Conservation (phyloP, 345 rosid species). For the Citrus unshiu region DNA sequence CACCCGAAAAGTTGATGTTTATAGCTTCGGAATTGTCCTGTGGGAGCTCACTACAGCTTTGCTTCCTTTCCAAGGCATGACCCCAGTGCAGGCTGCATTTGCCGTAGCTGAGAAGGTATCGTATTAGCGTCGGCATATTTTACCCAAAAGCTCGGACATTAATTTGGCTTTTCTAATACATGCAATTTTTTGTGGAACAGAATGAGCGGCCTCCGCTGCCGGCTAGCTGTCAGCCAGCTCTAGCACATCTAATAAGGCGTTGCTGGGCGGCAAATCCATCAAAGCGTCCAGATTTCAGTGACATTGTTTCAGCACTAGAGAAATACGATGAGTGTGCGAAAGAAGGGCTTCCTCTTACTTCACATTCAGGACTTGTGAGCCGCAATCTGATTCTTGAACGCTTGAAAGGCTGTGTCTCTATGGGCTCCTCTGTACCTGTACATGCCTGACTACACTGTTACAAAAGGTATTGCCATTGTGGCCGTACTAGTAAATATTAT, state of each 20-base stretch:
- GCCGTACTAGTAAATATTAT: not conserved
- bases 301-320: constrained; percentile 77
- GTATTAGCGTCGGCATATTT: not conserved
- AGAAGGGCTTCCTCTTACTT: constrained; percentile 85
- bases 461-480: not conserved
- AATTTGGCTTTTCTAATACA: not conserved
- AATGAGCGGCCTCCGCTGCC: constrained; percentile 92
- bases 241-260: constrained; percentile 84
- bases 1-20: constrained; percentile 92
- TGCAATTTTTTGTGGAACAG: constrained; percentile 29
- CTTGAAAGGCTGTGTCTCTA: constrained; percentile 68
- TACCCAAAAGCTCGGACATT: not conserved
- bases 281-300: constrained; percentile 83
- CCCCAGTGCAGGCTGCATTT: constrained; percentile 98
- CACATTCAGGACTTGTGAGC: constrained; percentile 62
- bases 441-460: constrained; percentile 46
- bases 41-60: constrained; percentile 98
- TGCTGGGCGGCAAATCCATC: constrained; percentile 93
- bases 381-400: constrained; percentile 65
- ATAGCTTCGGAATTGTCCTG: constrained; percentile 92
- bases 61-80: constrained; percentile 99
- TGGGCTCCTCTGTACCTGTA: constrained; percentile 74
- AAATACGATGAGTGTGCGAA: constrained; percentile 80
- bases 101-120: constrained; percentile 96
- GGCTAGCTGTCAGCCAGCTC: constrained; percentile 83